These are phyloP conservation scores for Acrasis kona DNA, from an alignment of 78 protist species.

Conservation along the genomic window DNA sequence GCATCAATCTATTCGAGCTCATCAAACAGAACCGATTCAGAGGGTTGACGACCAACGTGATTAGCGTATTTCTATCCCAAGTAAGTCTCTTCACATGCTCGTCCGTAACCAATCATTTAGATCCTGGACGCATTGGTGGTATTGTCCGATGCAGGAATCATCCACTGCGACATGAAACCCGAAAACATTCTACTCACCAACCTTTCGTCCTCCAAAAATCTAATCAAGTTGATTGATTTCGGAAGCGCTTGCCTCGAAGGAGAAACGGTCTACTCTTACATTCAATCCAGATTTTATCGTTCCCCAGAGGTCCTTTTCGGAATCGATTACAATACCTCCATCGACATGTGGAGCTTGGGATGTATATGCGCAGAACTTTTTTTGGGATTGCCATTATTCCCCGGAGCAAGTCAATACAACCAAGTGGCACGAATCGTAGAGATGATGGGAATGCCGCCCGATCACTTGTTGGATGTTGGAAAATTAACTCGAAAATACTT, in stretches of 20 bases:
- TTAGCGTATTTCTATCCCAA: background rate
- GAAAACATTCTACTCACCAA: conserved; percentile 17
- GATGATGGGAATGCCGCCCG: conserved; percentile 54
- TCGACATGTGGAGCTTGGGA: conserved; percentile 19
- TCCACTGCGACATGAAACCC: conserved; percentile 35
- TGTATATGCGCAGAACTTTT: conserved; percentile 72
- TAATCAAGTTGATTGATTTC: conserved; percentile 64
- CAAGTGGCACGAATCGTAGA: conserved; percentile 56
- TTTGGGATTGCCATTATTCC: conserved; percentile 80
- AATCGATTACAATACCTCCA: conserved; percentile 23
- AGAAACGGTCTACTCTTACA: conserved; percentile 69
- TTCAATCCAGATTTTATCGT: conserved; percentile 85
- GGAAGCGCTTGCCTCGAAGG: conserved; percentile 73
- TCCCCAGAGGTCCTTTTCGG: conserved; percentile 93
- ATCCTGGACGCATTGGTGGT: background rate
- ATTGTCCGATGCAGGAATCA: background rate
- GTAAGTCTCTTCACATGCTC: background rate
- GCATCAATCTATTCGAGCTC: conserved; percentile 19
- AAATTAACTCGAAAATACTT: conserved; percentile 16
- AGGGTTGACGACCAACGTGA: background rate
- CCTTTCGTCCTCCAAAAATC: background rate
- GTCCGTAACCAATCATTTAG: background rate
- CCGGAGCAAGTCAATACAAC: conserved; percentile 77
- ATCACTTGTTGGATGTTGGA: conserved; percentile 35
- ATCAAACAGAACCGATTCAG: conserved; percentile 7